A percentile compares a stretch with the other conserved stretches of the same genome.
Conservation (phyloP, 2,329 filamentous ascomycete species). For the Hypoxylon sp. region DNA sequence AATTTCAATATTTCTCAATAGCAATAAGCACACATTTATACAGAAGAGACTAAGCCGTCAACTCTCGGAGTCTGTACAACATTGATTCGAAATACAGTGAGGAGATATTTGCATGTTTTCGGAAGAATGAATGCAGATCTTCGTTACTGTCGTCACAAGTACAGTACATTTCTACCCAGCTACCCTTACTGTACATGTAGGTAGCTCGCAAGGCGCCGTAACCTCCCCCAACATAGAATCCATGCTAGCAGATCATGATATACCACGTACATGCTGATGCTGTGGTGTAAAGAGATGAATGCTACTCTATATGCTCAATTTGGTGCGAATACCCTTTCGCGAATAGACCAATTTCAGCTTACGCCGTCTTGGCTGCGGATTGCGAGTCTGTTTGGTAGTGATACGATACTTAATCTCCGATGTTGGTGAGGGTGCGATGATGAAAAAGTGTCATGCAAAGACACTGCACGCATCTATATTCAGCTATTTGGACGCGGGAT, state of each 20-base stretch:
- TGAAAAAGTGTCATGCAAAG: slow-evolving; percentile 44
- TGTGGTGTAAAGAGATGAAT: slow-evolving; percentile 22
- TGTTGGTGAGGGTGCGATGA: slow-evolving; percentile 32
- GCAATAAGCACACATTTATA: neutral
- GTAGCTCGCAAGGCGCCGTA: neutral
- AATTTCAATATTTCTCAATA: slow-evolving; percentile 6
- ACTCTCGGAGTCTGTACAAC: slow-evolving; percentile 7
- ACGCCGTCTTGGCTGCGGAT: slow-evolving; percentile 29
- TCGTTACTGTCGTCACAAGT: slow-evolving; percentile 18
- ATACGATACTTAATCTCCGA: slow-evolving; percentile 42
- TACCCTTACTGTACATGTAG: neutral
- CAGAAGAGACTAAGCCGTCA: slow-evolving; percentile 1
- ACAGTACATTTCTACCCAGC: slow-evolving; percentile 11
- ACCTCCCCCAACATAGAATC: slow-evolving; percentile 13
- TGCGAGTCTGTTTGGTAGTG: slow-evolving; percentile 29
- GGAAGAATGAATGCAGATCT: slow-evolving; percentile 26
- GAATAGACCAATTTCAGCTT: slow-evolving; percentile 15
- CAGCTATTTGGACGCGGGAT: slow-evolving; percentile 22
- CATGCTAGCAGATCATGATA: slow-evolving; percentile 14
- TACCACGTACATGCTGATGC: slow-evolving; percentile 2
- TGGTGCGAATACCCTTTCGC: slow-evolving; percentile 3
- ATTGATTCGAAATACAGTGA: slow-evolving; percentile 10
- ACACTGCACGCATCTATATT: slow-evolving; percentile 31
- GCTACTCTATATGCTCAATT: slow-evolving; percentile 14
- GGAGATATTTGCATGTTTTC: slow-evolving; percentile 8